Conservation (phyloP, 148 eudicot genomes). For the Fagopyrum homotropicum region DNA sequence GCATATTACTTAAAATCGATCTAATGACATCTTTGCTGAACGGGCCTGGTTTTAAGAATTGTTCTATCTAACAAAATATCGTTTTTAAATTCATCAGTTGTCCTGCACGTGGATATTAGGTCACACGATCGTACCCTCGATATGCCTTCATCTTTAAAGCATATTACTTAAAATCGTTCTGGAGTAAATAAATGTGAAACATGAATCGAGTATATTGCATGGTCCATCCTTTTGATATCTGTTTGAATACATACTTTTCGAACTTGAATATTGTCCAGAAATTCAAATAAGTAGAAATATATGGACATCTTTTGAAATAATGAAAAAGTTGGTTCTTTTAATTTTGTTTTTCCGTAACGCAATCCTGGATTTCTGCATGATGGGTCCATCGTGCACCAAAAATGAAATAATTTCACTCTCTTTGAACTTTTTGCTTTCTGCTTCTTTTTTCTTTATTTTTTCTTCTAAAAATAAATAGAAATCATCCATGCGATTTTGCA, state of each 20-base stretch:
- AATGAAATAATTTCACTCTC: neutral
- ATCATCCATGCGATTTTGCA: neutral
- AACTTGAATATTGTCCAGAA: neutral
- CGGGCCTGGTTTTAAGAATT: too few relatives aligned
- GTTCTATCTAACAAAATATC: too few relatives aligned
- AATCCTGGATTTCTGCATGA: constrained; percentile 4
- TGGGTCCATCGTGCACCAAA: constrained; percentile 1
- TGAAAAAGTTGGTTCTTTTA: neutral
- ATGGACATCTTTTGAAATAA: neutral
- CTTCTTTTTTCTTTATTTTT: neutral
- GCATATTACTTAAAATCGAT: too few relatives aligned
- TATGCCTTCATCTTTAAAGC: too few relatives aligned
- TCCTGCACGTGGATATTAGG: too few relatives aligned
- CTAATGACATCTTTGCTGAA: too few relatives aligned
- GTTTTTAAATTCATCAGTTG: too few relatives aligned
- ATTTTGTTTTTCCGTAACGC: neutral
- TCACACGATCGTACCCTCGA: too few relatives aligned
- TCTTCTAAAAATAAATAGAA: neutral
- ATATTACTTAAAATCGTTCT: too few relatives aligned
- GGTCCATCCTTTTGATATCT: neutral
- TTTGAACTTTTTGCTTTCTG: neutral
- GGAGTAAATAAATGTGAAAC: too few relatives aligned
- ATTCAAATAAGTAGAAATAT: neutral
- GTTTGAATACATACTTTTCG: neutral
- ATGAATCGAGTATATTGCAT: too few relatives aligned